Conservation (phyloP, 2,329 filamentous ascomycete genomes). For the Pseudohalonectria lignicola region DNA sequence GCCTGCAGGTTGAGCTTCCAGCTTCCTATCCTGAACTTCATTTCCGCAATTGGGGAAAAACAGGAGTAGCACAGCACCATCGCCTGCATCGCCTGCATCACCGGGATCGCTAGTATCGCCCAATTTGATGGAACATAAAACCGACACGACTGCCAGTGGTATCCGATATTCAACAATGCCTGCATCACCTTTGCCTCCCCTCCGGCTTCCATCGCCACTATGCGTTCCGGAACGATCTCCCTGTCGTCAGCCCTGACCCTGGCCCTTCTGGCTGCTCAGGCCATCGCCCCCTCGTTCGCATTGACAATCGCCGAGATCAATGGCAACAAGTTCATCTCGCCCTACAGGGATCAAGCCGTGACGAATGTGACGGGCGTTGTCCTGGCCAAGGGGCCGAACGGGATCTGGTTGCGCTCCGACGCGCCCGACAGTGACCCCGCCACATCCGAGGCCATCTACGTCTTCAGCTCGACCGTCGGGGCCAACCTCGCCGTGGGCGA, state of each 20-base stretch:
- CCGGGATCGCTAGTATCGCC: no score
- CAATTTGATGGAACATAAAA: not conserved
- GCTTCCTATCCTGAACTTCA: constrained; percentile 1
- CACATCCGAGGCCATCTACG: constrained; percentile 56
- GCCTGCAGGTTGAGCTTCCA: not conserved
- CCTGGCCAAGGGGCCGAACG: constrained; percentile 50
- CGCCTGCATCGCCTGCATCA: no score
- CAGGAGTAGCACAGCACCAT: not conserved
- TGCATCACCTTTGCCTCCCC: not conserved
- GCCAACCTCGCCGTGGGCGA: constrained; percentile 48
- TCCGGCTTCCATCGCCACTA: not conserved
- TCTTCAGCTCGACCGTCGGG: constrained; percentile 43
- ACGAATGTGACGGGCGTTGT: constrained; percentile 53
- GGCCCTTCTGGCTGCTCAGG: not conserved
- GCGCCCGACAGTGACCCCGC: constrained; percentile 40
- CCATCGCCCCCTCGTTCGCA: constrained; percentile 11
- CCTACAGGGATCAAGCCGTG: constrained; percentile 42
- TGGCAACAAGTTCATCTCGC: constrained; percentile 51
- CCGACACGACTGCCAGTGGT: not conserved
- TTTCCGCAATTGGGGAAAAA: not conserved
- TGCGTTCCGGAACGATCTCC: not conserved
- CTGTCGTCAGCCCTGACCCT: not conserved
- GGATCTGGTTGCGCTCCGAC: constrained; percentile 55
- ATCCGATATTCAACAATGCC: not conserved
- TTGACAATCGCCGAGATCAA: constrained; percentile 53